Base-by-base conservation (phyloP, 768 basidiomycete species). In the Trametes cingulata region DNA sequence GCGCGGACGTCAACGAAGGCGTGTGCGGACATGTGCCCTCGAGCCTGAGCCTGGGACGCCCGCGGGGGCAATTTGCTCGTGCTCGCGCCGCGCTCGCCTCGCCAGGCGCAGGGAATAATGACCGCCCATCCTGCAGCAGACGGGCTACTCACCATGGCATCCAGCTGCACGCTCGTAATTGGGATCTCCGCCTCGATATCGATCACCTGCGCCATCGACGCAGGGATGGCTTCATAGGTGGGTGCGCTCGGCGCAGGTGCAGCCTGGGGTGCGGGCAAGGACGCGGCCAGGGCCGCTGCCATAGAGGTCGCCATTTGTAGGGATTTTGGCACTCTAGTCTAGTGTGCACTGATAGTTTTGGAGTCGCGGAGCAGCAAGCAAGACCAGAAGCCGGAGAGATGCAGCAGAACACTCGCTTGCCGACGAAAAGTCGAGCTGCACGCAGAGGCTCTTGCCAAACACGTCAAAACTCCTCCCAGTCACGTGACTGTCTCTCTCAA, bases 151-250 rank as follows among this genome's bases (percentile, higher is more conserved):
- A 95, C 95, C 81, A 96, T 75, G 39, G 87, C 93, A 74, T 94
- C 93, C 7, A 98, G 75, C 74, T 94, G 91, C 14, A 97, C 91
- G 58, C 74, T 78, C 45, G 82, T 85, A 54, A 96, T 75, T 12
- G 90, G 84, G 67, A 95, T 92, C 65, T 91, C 88, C 43, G 88
- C 94, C 77, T 97, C 95, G 65, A 94, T 90, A 75, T 98, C 95
- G 71, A 98, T 87, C 52, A 87, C 88, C 72, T 91, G 94, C 45
- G 93, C 85, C 90, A 96, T 93, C 62, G 93, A 91, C 5, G 93
- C 84, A 17, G 95, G 95, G 62, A 97, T 92, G 43, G 87, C 87
- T 74, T 95, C 93, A 76, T 91, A 87, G 25, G 81, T 84, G 17
- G 88, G 86, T 10, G 84, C 82, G 59, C 80, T 80, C 15, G 88